Evolutionary conservation across 1,139 yeast genomes (phyloP).

Genomic region (Pichia sp.): DNA sequence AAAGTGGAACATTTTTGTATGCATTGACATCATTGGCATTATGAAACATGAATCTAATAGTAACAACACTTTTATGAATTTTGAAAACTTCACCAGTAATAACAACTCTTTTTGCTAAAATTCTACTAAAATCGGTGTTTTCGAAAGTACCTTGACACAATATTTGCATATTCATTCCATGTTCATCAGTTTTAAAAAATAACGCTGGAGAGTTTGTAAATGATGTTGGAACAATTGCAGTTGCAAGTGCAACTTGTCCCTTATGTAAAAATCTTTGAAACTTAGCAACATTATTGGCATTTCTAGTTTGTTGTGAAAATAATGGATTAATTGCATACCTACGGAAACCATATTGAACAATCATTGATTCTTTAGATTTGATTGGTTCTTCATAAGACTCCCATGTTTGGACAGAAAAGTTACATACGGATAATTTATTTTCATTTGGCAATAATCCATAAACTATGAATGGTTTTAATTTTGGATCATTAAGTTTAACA

Average conservation of each 20-base stretch:
- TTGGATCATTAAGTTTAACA: constrained; percentile 36
- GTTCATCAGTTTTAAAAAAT: constrained; percentile 44
- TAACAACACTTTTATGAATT: constrained; percentile 86
- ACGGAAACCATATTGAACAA: constrained; percentile 92
- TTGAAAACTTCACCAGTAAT: constrained; percentile 93
- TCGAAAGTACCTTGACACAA: constrained; percentile 88
- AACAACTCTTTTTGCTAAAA: constrained; percentile 80
- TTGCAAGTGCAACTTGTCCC: constrained; percentile 71
- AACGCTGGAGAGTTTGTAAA: constrained; percentile 80
- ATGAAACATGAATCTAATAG: constrained; percentile 97
- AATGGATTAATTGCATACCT: constrained; percentile 80
- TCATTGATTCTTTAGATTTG: constrained; percentile 67
- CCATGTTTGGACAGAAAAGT: constrained; percentile 80
- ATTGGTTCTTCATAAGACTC: constrained; percentile 82
- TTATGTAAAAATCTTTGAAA: constrained; percentile 78
- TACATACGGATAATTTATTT: constrained; percentile 75
- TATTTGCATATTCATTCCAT: constrained; percentile 47
- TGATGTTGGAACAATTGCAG: constrained; percentile 83
- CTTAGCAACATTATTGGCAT: constrained; percentile 81
- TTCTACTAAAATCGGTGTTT: constrained; percentile 78
- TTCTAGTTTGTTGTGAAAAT: constrained; percentile 72
- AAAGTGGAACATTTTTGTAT: constrained; percentile 88
- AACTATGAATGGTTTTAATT: constrained; percentile 47
- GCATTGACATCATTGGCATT: constrained; percentile 80
- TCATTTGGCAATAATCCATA: constrained; percentile 81